phyloP scores from a whole-genome alignment of 768 basidiomycete genomes.

The Daedaleopsis nitida region DNA sequence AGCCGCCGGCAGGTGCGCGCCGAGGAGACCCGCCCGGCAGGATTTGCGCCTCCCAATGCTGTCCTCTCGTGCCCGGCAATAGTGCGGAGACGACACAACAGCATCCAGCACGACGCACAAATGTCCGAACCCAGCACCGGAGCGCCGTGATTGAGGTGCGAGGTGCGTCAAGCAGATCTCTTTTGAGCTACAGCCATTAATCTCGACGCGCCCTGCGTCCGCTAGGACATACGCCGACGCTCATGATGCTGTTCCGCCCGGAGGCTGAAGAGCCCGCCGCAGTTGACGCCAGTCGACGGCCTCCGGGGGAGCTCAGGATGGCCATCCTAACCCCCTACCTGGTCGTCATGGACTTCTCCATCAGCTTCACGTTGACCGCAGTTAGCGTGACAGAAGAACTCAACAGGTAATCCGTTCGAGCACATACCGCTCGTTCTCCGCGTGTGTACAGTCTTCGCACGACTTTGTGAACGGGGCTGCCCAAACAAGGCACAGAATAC shows the following conservation, averaged over 20 bases:
- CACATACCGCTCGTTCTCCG: not conserved
- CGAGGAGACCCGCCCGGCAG: not conserved
- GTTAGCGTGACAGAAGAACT: not conserved
- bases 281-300: not conserved
- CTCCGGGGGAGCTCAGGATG: not conserved
- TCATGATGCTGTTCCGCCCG: not conserved
- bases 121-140: not conserved
- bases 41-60: not conserved
- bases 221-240: not conserved
- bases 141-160: slow-evolving; percentile 11
- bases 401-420: not conserved
- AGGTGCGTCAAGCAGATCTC: not conserved
- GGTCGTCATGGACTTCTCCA: not conserved
- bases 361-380: not conserved
- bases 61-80: not conserved
- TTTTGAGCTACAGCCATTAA: not conserved
- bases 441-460: not conserved
- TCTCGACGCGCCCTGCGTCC: no score
- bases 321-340: not conserved
- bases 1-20: not conserved
- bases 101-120: not conserved
- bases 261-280: not conserved
- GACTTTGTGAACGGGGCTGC: not conserved
- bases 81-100: not conserved
- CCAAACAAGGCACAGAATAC: not conserved